A percentile compares a stretch with the other conserved stretches of the same genome.
Evolutionary conservation across 1,139 yeast species (phyloP).

Genomic region (Lodderomyces margitis): DNA sequence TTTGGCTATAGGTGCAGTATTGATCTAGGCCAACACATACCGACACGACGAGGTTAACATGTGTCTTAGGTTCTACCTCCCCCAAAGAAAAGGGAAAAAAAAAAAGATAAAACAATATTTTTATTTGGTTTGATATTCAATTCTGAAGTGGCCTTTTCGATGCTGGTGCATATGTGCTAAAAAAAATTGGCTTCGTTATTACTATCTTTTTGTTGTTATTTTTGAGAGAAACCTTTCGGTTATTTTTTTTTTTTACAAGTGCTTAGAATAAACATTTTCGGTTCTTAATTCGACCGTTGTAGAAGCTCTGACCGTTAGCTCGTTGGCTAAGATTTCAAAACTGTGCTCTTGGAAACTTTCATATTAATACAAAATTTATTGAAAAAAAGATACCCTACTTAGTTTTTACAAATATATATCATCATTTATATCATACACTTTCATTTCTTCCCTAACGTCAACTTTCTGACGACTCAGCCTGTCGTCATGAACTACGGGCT

Average conservation of each 20-base stretch:
- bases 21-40: too few species aligned
- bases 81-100: not conserved
- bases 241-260: not conserved
- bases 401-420: slow-evolving; percentile 12
- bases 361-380: too few species aligned
- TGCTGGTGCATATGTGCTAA: too few species aligned
- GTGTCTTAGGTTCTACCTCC: too few species aligned
- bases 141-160: too few species aligned
- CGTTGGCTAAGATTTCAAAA: too few species aligned
- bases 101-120: not conserved
- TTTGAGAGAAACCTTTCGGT: not conserved
- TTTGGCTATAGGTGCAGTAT: not conserved
- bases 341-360: too few species aligned
- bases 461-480: too few species aligned
- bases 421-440: slow-evolving; percentile 14
- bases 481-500: slow-evolving; percentile 2
- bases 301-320: too few species aligned
- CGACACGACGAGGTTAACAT: too few species aligned
- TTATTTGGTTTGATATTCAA: not conserved
- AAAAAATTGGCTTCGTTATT: too few species aligned
- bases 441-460: slow-evolving; percentile 4
- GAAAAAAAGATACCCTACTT: too few species aligned
- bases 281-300: slow-evolving; percentile 7
- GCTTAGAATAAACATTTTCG: slow-evolving; percentile 6
- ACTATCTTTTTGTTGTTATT: not conserved